Evolutionary conservation across 192 early-diverging fungal genomes (phyloP).

Genomic region (Dissophora globulifera): DNA sequence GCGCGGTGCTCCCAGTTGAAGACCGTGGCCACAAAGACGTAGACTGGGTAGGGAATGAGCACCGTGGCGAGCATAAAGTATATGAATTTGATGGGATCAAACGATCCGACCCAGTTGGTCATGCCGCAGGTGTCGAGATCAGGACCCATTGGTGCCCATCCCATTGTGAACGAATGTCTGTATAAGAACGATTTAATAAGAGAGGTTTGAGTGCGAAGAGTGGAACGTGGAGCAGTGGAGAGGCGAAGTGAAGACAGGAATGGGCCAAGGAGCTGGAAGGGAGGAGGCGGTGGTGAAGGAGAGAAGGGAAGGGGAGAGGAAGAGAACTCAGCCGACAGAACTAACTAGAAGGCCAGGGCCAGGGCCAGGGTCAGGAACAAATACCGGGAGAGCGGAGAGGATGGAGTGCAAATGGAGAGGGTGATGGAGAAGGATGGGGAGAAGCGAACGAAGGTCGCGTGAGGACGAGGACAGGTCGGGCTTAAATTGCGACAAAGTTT

Average conservation of each 20-base stretch:
- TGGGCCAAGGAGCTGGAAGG: not conserved
- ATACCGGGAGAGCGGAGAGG: not conserved
- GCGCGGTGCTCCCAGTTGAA: conserved; percentile 74
- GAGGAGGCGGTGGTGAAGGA: not conserved
- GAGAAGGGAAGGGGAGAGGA: not conserved
- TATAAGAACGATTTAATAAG: too few species aligned
- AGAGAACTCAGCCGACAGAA: not conserved
- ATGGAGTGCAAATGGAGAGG: not conserved
- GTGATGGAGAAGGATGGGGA: not conserved
- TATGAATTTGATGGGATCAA: conserved; percentile 60
- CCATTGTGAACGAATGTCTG: conserved; percentile 44
- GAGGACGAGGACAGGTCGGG: too few species aligned
- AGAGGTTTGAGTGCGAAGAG: too few species aligned
- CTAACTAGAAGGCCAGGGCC: not conserved
- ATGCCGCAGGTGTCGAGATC: conserved; percentile 43
- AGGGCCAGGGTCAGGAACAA: conserved; percentile 18
- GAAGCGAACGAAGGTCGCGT: not conserved
- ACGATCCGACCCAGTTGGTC: conserved; percentile 58
- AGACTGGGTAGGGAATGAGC: conserved; percentile 64
- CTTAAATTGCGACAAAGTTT: too few species aligned
- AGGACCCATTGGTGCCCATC: conserved; percentile 50
- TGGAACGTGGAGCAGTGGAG: not conserved
- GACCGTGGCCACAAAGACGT: conserved; percentile 66
- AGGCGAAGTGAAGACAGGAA: conserved; percentile 1
- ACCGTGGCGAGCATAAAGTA: conserved; percentile 66